Base-by-base conservation (phyloP, 768 basidiomycete species). In the Mrakia frigida region DNA sequence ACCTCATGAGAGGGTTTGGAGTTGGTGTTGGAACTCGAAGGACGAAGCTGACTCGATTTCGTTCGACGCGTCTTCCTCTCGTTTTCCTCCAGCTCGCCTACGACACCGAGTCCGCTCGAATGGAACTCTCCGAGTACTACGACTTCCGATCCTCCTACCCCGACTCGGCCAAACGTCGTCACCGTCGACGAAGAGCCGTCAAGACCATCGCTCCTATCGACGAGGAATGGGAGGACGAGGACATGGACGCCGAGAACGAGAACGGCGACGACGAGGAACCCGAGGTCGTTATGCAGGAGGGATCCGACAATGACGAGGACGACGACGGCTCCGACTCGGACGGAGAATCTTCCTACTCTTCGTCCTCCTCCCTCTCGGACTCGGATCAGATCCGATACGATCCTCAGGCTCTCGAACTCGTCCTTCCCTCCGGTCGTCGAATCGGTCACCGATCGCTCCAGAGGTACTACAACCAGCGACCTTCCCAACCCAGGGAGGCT, bases 41-140 rank as follows among this genome's bases (percentile, higher is more conserved):
- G 5, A 18, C 46, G 46, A 50, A 50, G 18, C 46, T 50, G 13
- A 50, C 46, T 21, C 16, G 46, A 21, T 4, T 14, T 21, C 9
- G 43, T 10, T 56, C 28, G 56, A 56, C 56, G 56, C 56, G 52
- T n/a, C 28, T 41, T 39, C 6, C 56, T 68, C 53, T 28, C 11
- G 28, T 14, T 31, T 60, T 61, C 52, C 46, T 52, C 18, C 59
- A 78, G 77, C 89, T 99, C 79, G 91, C 92, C 0, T 98, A 96
- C 83, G 92, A 94, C 76, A 84, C 87, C 0, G 90, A 92, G 80
- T 81, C 85, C 53, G 93, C 98, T 81, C 88, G 89, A 59, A 88
- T 95, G 72, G 95, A 96, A 79, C 79, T 96, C 7, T 92, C 94
- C 0, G 95, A 98, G 79, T 98, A 87, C 82, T 99, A 98, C 85